These are phyloP conservation scores for Moesziomyces sp. DNA, from an alignment of 1,284 basidiomycete genomes.

Conservation along the genomic window DNA sequence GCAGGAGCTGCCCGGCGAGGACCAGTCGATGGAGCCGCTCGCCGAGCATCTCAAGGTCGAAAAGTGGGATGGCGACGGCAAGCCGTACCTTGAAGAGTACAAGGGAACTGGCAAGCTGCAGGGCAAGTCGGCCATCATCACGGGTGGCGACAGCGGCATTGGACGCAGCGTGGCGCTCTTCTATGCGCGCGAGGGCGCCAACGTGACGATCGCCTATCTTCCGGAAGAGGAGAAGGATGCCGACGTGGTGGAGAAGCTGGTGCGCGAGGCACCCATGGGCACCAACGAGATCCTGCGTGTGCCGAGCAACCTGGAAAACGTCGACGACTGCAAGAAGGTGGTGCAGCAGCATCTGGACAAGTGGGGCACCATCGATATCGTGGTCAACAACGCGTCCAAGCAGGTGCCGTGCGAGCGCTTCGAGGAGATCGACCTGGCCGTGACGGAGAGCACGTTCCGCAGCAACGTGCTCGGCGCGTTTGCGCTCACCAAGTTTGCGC, in stretches of 20 bases:
- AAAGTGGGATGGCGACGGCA: conserved; percentile 74
- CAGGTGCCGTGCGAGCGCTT: conserved; percentile 71
- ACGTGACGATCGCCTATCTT: conserved; percentile 76
- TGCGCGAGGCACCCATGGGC: conserved; percentile 51
- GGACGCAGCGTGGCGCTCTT: conserved; percentile 74
- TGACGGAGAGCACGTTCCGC: conserved; percentile 50
- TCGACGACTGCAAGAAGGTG: conserved; percentile 69
- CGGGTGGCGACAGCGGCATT: conserved; percentile 74
- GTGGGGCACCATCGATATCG: conserved; percentile 51
- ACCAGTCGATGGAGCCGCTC: conserved; percentile 66
- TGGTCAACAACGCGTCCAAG: conserved; percentile 76
- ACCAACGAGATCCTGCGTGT: conserved; percentile 70
- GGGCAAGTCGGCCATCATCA: conserved; percentile 75
- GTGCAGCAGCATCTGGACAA: conserved; percentile 72
- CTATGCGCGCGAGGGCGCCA: conserved; percentile 76
- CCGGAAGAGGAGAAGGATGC: conserved; percentile 74
- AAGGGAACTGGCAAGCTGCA: conserved; percentile 71
- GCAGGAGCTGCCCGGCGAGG: conserved; percentile 51
- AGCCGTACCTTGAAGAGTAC: conserved; percentile 73
- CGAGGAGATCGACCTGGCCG: conserved; percentile 52
- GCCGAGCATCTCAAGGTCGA: conserved; percentile 74
- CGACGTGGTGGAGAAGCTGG: conserved; percentile 41
- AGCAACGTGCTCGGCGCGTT: conserved; percentile 55
- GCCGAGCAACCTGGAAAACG: conserved; percentile 70
- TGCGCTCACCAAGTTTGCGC: conserved; percentile 68